Base-by-base conservation (phyloP, 129 eudicot genomes). In the Chrysanthemum lavandulifolium region DNA sequence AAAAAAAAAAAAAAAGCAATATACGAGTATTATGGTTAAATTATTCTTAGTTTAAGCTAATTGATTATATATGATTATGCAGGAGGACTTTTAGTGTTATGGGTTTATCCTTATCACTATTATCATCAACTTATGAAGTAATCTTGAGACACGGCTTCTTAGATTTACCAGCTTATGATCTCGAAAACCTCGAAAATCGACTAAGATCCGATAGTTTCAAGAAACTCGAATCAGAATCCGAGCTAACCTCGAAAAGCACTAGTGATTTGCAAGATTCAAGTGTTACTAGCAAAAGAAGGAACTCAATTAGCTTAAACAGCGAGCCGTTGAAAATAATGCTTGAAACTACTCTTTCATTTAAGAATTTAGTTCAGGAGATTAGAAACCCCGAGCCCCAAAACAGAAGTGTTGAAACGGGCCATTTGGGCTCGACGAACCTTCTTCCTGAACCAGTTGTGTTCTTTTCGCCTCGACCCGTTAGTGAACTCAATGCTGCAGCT, bases 401-500 rank as follows among this genome's bases (percentile, higher is more conserved):
- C 75, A 15, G 62, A 53, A 73, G 48, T 51, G 67, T 14, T 31
- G 73, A 72, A 85, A 58, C 70, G 29, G 81, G 79, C 16, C 75
- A 65, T 31, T 36, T 76, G 74, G 45, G 70, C 1, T 75, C 92
- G 0, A 40, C 82, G 13, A 67, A 74, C 53, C 52, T 81, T 71
- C 87, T 88, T 23, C 90, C 98, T 10, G 95, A 85, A 31, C 95
- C 98, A 0, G 85, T 88, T 1, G 73, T 87, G 15, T 72, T 89
- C 83, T 87, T 89, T 67, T 89, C 96, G 5, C 98, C 95, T 2
- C 67, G 85, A 16, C 98, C 98, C 3, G 95, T 89, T 68, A 85
- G 85, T 14, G 95, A 92, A 74, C 96, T 89, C 58, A 90, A 92
- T 75, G 96, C 91, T 68, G 98, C 98, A n/a, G 98, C 98, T 3